Evolutionary conservation across 768 basidiomycete species (phyloP), one percentile per base, ranked within the genome.

Genomic region (Panaeolus papilionaceus): DNA sequence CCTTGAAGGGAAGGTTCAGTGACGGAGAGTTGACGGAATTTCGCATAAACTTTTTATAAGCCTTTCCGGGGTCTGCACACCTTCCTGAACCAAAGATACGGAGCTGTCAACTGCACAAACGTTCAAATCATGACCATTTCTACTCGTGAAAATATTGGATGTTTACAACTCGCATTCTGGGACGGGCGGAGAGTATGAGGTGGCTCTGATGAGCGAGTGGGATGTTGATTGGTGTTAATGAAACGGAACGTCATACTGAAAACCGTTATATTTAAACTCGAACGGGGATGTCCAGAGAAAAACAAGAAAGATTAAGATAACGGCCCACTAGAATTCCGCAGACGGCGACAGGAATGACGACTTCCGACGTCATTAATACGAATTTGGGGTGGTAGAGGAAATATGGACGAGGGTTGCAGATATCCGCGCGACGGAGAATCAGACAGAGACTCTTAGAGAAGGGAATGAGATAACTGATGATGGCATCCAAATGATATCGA

Each of bases 231-330:
- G 39, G 3, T 40, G 3, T 14, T 8, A 40, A 14, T 14, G 14
- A 40, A 40, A 40, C 11, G 39, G 39, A 40, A 40, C 39, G 9
- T 40, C 42, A 44, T 14, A 44, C 47, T 23, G 23, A 20, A 49
- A 49, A 49, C 47, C n/a, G n/a, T 23, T 49, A 49, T 49, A 49
- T 49, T 49, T 23, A 20, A 49, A 26, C 47, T 49, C 8, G 47
- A 49, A 49, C 11, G 47, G 47, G 20, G 47, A 49, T 49, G 16
- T 49, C 14, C 8, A 49, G 47, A 18, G 47, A 42, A 42, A 10
- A 16, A 11, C 40, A 42, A 11, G 18, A 58, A 58, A 58, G 8
- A 14, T 28, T 33, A 16, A 58, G 28, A 58, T 33, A 28, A 33
- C 28, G 33, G 26, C 54, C 54, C 54, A 58, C 54, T 7, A 33